These are phyloP conservation scores for Russula vinacea DNA, from an alignment of 768 basidiomycete genomes.

Conservation along the genomic window DNA sequence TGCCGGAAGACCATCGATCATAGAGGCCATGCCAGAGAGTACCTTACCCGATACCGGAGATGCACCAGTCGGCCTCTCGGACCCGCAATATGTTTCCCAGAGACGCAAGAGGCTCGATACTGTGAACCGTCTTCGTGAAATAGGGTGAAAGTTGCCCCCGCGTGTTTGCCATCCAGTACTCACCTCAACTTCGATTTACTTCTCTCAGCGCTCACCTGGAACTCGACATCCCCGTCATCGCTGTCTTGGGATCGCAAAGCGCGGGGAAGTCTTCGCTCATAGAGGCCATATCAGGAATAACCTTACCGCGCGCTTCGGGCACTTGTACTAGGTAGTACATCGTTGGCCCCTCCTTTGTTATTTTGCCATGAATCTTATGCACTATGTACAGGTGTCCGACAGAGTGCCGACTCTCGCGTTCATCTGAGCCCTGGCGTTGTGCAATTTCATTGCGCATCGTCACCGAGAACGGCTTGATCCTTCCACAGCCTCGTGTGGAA, in stretches of 20 bases:
- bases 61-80: slow-evolving; percentile 51
- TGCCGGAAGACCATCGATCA: slow-evolving; percentile 72
- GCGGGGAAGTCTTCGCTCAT: slow-evolving; percentile 78
- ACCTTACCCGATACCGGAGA: slow-evolving; percentile 42
- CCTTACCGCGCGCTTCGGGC: slow-evolving; percentile 63
- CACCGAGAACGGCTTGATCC: slow-evolving; percentile 29
- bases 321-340: slow-evolving; percentile 64
- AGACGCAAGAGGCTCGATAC: slow-evolving; percentile 55
- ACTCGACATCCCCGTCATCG: slow-evolving; percentile 70
- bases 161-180: neutral
- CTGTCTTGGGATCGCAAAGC: slow-evolving; percentile 71
- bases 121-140: slow-evolving; percentile 57
- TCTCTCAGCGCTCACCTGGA: slow-evolving; percentile 57
- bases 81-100: slow-evolving; percentile 41
- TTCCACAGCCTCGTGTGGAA: slow-evolving; percentile 38
- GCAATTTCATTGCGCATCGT: slow-evolving; percentile 36
- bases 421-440: slow-evolving; percentile 38
- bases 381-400: slow-evolving; percentile 38
- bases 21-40: slow-evolving; percentile 72
- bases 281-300: slow-evolving; percentile 71
- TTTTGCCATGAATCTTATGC: neutral
- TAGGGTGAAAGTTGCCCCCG: slow-evolving; percentile 47
- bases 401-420: slow-evolving; percentile 37
- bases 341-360: neutral
- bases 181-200: slow-evolving; percentile 4